These are phyloP conservation scores for Erysiphe pulchra DNA, from an alignment of 2,329 filamentous ascomycete genomes.

Conservation along the genomic window DNA sequence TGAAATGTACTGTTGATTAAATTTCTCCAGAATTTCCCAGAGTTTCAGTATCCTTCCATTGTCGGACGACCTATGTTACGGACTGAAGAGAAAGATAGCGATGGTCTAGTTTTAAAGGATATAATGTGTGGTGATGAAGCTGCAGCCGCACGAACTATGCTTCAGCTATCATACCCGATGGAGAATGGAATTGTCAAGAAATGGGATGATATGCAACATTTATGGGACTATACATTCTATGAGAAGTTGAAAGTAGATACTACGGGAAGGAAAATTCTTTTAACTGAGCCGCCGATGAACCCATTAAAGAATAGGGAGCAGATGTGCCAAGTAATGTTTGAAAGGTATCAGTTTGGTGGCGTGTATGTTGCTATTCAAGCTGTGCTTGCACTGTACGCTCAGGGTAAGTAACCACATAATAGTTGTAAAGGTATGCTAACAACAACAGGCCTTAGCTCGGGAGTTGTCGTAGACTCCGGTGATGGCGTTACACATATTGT, in stretches of 20 bases:
- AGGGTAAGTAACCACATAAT: conserved; percentile 31
- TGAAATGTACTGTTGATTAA: background rate
- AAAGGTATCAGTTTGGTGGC: conserved; percentile 83
- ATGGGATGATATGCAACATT: conserved; percentile 99
- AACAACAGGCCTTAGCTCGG: conserved; percentile 49
- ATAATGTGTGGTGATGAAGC: conserved; percentile 99
- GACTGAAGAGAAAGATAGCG: conserved; percentile 52
- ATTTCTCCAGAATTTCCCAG: conserved; percentile 64
- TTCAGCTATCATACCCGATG: conserved; percentile 98
- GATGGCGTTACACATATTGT: conserved; percentile 98
- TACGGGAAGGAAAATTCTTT: conserved; percentile 78
- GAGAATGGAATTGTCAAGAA: conserved; percentile 98
- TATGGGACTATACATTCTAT: conserved; percentile 97
- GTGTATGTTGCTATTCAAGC: conserved; percentile 97
- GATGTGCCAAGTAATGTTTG: conserved; percentile 99
- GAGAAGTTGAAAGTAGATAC: conserved; percentile 93
- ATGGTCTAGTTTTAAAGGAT: conserved; percentile 67
- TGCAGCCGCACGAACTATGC: conserved; percentile 81
- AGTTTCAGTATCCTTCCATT: conserved; percentile 95
- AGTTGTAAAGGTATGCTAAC: conserved; percentile 2
- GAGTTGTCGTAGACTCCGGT: conserved; percentile 95
- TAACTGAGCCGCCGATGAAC: conserved; percentile 96
- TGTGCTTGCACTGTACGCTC: conserved; percentile 82
- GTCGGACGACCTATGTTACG: conserved; percentile 92
- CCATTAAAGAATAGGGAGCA: conserved; percentile 88